Evolutionary conservation across 2,329 filamentous ascomycete genomes (phyloP), one percentile per base, ranked within the genome.

Genomic region (Nothopassalora personata): DNA sequence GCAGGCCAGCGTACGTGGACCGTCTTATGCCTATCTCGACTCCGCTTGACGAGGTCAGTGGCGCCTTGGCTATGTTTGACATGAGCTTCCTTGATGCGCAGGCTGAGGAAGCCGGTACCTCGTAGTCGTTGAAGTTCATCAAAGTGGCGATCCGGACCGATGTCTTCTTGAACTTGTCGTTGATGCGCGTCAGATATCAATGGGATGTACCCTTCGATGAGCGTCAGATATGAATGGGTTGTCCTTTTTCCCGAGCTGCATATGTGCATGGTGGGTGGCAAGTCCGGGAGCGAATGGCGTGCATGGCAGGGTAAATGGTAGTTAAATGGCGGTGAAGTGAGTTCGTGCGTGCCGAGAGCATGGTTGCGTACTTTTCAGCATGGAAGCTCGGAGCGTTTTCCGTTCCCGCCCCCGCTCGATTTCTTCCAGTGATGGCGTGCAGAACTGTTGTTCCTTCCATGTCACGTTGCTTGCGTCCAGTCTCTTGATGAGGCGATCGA

Each of bases 301-400:
- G 50, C 31, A 53, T 53, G 50, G 23, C 11, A 31, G 23, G 31
- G 50, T 31, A 19, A 53, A 19, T 53, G 50, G 50, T 18, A 36
- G 46, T 19, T 31, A 19, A 54, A 54, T 46, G 52, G 52, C 52
- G 52, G 52, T 54, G 52, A 46, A 46, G 36, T 28, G 52, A 54
- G 52, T 36, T 54, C 52, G 39, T 23, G 52, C 48, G 30, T 36
- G 18, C n/a, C 3, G 27, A 46, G 52, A 13, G 52, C 34, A 34
- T 43, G 36, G 34, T 15, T 45, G 36, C 39, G 52, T 54, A 54
- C 52, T 30, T 54, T 18, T 30, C 36, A 54, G 52, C 52, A 54
- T 30, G 31, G n/a, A n/a, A n/a, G n/a, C n/a, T n/a, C n/a, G n/a
- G n/a, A n/a, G n/a, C n/a, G n/a, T n/a, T n/a, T n/a, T n/a, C n/a